Percentiles rank a stretch among this genome's conserved stretches.
These are phyloP conservation scores for Leccinum laetum DNA, from an alignment of 1,284 basidiomycete genomes.

Conservation along the genomic window DNA sequence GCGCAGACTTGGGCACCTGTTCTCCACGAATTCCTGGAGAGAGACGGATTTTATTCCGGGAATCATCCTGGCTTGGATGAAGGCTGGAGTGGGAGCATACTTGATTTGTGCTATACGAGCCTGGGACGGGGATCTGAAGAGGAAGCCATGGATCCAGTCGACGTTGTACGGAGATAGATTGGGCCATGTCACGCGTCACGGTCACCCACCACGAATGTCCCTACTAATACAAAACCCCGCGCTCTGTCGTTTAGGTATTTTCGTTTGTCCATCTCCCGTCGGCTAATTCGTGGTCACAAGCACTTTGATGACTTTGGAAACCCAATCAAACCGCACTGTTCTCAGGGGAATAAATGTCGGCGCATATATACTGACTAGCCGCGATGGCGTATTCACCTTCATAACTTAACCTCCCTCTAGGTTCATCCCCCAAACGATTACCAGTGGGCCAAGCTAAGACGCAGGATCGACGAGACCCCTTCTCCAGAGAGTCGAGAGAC, in stretches of 20 bases:
- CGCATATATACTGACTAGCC: conserved; percentile 23
- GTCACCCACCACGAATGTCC: conserved; percentile 27
- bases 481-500: conserved; percentile 19
- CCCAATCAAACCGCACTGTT: conserved; percentile 42
- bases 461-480: conserved; percentile 17
- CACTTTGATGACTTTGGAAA: conserved; percentile 45
- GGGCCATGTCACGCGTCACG: conserved; percentile 25
- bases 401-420: conserved; percentile 31
- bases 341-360: conserved; percentile 49
- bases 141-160: conserved; percentile 28
- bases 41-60: conserved; percentile 31
- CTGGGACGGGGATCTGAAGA: conserved; percentile 24
- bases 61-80: conserved; percentile 35
- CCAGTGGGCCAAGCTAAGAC: conserved; percentile 39
- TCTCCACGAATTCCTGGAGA: conserved; percentile 54
- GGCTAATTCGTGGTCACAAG: conserved; percentile 29
- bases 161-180: neutral
- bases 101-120: conserved; percentile 27
- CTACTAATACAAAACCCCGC: conserved; percentile 40
- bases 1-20: conserved; percentile 57
- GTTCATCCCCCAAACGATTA: conserved; percentile 50
- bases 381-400: conserved; percentile 8
- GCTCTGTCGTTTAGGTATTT: conserved; percentile 43
- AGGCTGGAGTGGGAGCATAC: conserved; percentile 41
- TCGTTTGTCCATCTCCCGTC: neutral